These are phyloP conservation scores for Sisymbrium altissimum DNA, from an alignment of 345 rosid species.

Conservation along the genomic window DNA sequence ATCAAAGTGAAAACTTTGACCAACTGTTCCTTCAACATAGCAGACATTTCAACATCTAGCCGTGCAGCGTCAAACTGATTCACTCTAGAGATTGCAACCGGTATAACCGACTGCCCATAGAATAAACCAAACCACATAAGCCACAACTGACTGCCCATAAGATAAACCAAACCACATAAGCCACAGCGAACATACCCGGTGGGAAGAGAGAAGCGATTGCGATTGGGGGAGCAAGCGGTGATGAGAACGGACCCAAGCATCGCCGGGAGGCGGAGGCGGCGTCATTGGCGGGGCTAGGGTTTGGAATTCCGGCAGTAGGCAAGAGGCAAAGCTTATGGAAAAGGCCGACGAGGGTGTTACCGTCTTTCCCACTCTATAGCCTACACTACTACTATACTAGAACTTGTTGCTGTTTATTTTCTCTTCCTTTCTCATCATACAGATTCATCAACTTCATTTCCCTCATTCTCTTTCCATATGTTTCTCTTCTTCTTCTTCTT, in stretches of 20 bases:
- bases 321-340: not conserved
- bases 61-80: constrained; percentile 96
- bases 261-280: constrained; percentile 44
- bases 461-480: too few relatives aligned
- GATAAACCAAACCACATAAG: not conserved
- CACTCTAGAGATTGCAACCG: constrained; percentile 81
- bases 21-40: constrained; percentile 93
- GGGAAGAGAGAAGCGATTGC: constrained; percentile 48
- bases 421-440: too few relatives aligned
- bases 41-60: constrained; percentile 92
- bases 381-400: too few relatives aligned
- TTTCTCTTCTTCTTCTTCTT: too few relatives aligned
- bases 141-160: constrained; percentile 40
- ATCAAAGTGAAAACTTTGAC: constrained; percentile 88
- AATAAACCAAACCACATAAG: not conserved
- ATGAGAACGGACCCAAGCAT: constrained; percentile 61
- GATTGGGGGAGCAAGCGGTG: constrained; percentile 52
- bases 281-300: constrained; percentile 8
- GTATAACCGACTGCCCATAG: constrained; percentile 49
- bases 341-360: not conserved
- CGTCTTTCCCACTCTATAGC: not conserved
- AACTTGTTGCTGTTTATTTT: too few relatives aligned
- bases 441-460: too few relatives aligned
- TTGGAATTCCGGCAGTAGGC: not conserved
- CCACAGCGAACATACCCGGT: constrained; percentile 37